A percentile compares a stretch with the other conserved stretches of the same genome.
Evolutionary conservation across 805 yeast genomes (phyloP).

Genomic region (Cyberlindnera samutprakarnensis): DNA sequence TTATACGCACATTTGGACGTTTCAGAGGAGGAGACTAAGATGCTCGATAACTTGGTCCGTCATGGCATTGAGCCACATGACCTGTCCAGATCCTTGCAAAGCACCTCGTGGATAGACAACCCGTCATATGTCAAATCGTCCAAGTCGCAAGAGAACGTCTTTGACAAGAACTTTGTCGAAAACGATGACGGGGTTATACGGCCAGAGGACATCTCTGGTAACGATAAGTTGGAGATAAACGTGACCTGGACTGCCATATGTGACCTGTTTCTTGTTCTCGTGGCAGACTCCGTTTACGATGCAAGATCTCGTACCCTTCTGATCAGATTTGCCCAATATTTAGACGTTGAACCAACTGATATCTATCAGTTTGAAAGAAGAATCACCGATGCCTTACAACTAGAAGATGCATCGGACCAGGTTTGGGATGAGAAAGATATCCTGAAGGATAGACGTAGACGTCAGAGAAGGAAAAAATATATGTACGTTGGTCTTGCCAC

Average conservation of each 20-base stretch:
- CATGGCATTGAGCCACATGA: constrained; percentile 79
- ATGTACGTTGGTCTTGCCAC: constrained; percentile 93
- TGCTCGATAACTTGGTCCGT: constrained; percentile 79
- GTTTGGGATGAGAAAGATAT: constrained; percentile 67
- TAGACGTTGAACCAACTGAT: constrained; percentile 59
- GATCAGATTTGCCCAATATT: constrained; percentile 52
- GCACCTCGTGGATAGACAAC: constrained; percentile 42
- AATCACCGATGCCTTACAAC: constrained; percentile 82
- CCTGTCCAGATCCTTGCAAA: constrained; percentile 54
- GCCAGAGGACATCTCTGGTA: constrained; percentile 19
- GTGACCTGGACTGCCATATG: constrained; percentile 92
- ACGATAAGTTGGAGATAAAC: constrained; percentile 51
- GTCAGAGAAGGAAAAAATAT: constrained; percentile 56
- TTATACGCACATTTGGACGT: constrained; percentile 79
- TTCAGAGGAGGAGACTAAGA: constrained; percentile 62
- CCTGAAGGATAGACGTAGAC: constrained; percentile 63
- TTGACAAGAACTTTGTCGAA: neutral
- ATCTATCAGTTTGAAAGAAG: constrained; percentile 85
- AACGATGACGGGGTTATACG: constrained; percentile 2
- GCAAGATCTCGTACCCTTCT: constrained; percentile 81
- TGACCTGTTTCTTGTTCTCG: constrained; percentile 72
- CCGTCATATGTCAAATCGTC: constrained; percentile 29
- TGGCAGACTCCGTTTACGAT: constrained; percentile 84
- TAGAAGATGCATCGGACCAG: constrained; percentile 76
- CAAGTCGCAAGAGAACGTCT: constrained; percentile 4